Evolutionary conservation across 345 rosid species (phyloP), one percentile per base, ranked within the genome.

Genomic region (Lumnitzera racemosa): DNA sequence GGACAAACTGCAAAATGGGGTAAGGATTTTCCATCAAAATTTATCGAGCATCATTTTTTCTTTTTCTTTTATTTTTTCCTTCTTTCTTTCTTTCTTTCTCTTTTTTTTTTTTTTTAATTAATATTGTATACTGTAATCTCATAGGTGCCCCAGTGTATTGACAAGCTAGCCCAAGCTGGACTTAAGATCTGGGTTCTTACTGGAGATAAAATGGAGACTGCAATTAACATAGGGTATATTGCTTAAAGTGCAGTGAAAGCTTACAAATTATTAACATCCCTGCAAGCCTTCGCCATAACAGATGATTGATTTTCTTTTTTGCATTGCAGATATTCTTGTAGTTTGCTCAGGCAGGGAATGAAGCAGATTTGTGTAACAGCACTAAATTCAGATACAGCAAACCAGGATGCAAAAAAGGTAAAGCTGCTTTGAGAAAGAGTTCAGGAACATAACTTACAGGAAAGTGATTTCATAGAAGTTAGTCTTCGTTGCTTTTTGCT

Each of bases 141-240:
- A 49, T 70, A 94, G 99, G 99, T 94, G 36, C 96, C 97, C 47
- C 96, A 90, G 70, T 94, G 99, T 81, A 87, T 94, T 67, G 99
- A 94, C 72, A 88, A 88, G 70, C 96, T 94, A 66, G 97, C 97
- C 23, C 97, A 88, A 80, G 99, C 97, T 74, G 97, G 97, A 53
- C 87, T 94, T 67, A 94, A 90, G 78, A 49, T 94, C 60, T 94
- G 99, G 99, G 97, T 94, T 75, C 67, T 94, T 77, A 94, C 99
- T 24, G 99, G 99, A 65, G 99, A 94, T 75, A 94, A 94, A 71
- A 86, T 94, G 99, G 99, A 94, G 85, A 94, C 99, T 57, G 99
- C 99, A 59, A 90, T 94, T 68, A 94, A 94, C 72, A 94, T 94
- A 52, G 99, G 99, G 99, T 94, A 53, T 62, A 86, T 68, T 50